Evolutionary conservation across 2,329 filamentous ascomycete genomes (phyloP), one percentile per base, ranked within the genome.

Genomic region (Cercospora sesami): DNA sequence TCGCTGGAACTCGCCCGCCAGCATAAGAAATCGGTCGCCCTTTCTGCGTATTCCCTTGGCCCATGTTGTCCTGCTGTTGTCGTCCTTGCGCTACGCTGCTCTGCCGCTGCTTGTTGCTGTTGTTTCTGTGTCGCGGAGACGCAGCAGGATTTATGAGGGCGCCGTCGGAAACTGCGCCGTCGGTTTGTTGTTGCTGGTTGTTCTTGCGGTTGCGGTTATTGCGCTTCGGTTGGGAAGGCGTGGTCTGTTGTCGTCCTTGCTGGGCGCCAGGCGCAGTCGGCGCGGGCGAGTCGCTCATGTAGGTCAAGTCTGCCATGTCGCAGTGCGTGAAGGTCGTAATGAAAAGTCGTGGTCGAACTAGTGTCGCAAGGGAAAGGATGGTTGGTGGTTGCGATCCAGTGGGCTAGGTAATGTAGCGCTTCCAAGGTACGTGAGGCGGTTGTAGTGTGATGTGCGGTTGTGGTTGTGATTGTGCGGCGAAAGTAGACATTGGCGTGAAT

Each of bases 11-110:
- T 60, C 80, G 31, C 80, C 79, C 60, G 80, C 64, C 64, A 33
- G 84, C 80, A 75, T 64, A 75, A 84, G 71, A 80, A 58, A 73
- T 76, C 73, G 69, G 79, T 73, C 71, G 78, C 79, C 65, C 75
- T 75, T 74, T 74, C 62, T 74, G 70, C 30, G 60, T 67, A 61
- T 73, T 72, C 21, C 39, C 60, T 63, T 69, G 69, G 33, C 69
- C 69, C 67, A 69, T 72, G 57, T 68, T 71, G 55, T 59, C 53
- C 58, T 73, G 68, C 10, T 74, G 68, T 23, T 60, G 59, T 21
- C 39, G 23, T 64, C 69, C 61, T 69, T 60, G 67, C n/a, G 61
- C 48, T n/a, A 58, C 33, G 26, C 68, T 66, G 10, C 68, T 68
- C 45, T 68, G 68, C 67, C 73, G 70, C 68, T 71, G 68, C 60